Conservation (phyloP, 495 filamentous ascomycete species). For the Penicillium crystallinum region DNA sequence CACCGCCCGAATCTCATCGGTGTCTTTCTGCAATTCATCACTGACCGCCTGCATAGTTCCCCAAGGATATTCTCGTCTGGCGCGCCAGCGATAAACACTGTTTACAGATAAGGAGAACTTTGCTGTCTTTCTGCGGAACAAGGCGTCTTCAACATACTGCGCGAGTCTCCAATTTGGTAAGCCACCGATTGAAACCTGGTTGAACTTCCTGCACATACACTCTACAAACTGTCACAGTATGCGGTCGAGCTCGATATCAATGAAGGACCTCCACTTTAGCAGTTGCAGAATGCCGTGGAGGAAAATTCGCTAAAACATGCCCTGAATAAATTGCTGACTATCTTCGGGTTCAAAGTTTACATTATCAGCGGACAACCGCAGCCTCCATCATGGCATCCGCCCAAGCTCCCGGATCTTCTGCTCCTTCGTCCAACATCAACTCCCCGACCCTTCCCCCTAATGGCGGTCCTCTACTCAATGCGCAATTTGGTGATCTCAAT, state of each 20-base stretch:
- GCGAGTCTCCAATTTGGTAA: neutral
- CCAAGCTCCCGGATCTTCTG: conserved; percentile 36
- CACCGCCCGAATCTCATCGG: conserved; percentile 21
- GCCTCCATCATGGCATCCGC: conserved; percentile 30
- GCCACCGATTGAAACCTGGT: neutral
- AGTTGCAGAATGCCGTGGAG: neutral
- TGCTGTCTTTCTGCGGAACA: neutral
- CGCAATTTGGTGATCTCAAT: conserved; percentile 30
- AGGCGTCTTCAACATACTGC: neutral
- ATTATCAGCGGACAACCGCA: neutral
- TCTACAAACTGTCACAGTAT: neutral
- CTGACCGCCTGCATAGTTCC: neutral
- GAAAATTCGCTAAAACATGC: neutral
- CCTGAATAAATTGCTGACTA: neutral
- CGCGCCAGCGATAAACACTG: neutral
- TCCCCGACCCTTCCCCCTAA: conserved; percentile 34
- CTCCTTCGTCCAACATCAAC: conserved; percentile 42
- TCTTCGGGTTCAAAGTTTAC: too few species aligned
- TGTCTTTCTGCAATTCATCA: conserved; percentile 14
- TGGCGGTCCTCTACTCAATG: conserved; percentile 24
- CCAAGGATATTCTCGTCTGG: neutral
- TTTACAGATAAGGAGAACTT: neutral
- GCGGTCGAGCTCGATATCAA: neutral
- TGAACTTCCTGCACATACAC: neutral
- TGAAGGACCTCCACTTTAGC: neutral